A percentile compares a stretch with the other conserved stretches of the same genome.
These are phyloP conservation scores for Pseudogymnoascus sp. DNA, from an alignment of 2,329 filamentous ascomycete species.

Conservation along the genomic window DNA sequence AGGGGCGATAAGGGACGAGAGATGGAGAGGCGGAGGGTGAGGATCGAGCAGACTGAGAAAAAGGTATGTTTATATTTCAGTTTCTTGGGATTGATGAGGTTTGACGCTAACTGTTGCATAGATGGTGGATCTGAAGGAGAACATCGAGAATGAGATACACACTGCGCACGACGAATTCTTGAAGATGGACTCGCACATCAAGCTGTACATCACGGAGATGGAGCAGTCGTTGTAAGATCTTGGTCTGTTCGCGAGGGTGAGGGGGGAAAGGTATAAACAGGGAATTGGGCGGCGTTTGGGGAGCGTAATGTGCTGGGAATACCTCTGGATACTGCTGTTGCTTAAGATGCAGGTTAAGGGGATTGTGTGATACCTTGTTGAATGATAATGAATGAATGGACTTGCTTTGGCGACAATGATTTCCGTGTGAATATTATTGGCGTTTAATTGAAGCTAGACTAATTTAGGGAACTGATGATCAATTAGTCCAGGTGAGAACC, in stretches of 20 bases:
- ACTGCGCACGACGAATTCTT: constrained; percentile 87
- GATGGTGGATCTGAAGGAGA: constrained; percentile 97
- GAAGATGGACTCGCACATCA: constrained; percentile 96
- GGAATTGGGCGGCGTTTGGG: background rate
- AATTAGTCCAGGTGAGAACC: background rate
- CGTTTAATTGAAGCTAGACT: background rate
- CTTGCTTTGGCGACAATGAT: background rate
- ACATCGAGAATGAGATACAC: constrained; percentile 90
- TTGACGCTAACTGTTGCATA: constrained; percentile 35
- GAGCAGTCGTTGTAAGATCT: constrained; percentile 62
- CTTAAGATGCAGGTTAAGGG: background rate
- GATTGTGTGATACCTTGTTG: background rate
- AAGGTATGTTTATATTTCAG: constrained; percentile 54
- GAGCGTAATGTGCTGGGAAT: background rate
- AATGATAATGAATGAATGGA: constrained; percentile 1
- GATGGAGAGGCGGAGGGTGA: constrained; percentile 83
- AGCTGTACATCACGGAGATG: constrained; percentile 98
- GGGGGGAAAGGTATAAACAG: background rate
- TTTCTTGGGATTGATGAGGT: background rate
- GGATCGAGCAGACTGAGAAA: constrained; percentile 97
- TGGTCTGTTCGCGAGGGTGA: background rate
- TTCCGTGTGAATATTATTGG: background rate
- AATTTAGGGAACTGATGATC: background rate
- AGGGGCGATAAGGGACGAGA: constrained; percentile 79
- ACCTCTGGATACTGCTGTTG: constrained; percentile 2